Conservation (phyloP, 2,329 filamentous ascomycete species). For the Phymatotrichopsis omnivora region DNA sequence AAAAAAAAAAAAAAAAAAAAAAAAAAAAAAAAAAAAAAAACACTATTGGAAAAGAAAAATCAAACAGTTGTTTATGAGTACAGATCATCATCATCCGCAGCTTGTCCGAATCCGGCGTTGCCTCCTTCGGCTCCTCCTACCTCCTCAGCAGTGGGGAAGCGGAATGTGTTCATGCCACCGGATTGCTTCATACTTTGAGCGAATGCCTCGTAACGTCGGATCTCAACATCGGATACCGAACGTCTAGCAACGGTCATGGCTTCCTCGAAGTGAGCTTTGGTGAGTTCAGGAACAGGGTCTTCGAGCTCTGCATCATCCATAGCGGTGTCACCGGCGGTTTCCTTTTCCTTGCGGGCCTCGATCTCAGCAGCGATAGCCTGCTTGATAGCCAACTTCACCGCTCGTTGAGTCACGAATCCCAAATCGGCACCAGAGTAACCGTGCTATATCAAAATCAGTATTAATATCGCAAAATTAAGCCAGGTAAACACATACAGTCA, state of each 20-base stretch:
- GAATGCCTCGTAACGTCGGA: constrained; percentile 95
- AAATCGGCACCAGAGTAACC: constrained; percentile 99
- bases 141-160: constrained; percentile 49
- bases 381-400: constrained; percentile 99
- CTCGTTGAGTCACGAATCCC: constrained; percentile 96
- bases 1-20: too few species aligned
- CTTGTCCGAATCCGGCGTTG: constrained; percentile 22
- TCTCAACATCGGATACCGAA: constrained; percentile 93
- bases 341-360: constrained; percentile 77
- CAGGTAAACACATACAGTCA: constrained; percentile 46
- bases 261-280: constrained; percentile 95
- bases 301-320: constrained; percentile 76
- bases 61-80: constrained; percentile 26
- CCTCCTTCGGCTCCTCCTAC: constrained; percentile 16
- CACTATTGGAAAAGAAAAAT: too few species aligned
- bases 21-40: background rate
- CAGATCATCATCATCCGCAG: constrained; percentile 28
- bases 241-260: constrained; percentile 90
- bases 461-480: background rate
- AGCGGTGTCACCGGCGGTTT: constrained; percentile 59
- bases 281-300: constrained; percentile 91
- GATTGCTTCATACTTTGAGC: constrained; percentile 99
- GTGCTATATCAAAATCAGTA: constrained; percentile 41
- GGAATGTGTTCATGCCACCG: constrained; percentile 92
- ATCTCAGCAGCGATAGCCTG: constrained; percentile 84